These are phyloP conservation scores for Candida nanaspora DNA, from an alignment of 805 yeast species.

Conservation along the genomic window DNA sequence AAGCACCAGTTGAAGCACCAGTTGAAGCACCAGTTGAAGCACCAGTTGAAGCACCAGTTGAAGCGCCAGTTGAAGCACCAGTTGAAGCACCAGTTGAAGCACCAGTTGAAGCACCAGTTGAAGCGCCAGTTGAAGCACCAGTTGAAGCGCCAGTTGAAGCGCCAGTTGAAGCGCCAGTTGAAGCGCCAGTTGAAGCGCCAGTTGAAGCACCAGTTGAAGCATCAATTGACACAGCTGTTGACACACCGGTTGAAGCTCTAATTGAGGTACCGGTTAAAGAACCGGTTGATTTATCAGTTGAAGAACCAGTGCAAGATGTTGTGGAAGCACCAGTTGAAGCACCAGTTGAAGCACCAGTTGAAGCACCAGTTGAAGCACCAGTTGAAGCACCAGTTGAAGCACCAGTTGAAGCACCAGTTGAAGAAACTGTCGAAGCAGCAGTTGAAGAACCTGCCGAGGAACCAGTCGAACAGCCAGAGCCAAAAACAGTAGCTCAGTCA, in stretches of 20 bases:
- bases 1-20: background rate
- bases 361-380: background rate
- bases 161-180: background rate
- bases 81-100: background rate
- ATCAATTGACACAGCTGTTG: background rate
- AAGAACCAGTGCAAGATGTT: background rate
- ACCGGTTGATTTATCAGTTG: background rate
- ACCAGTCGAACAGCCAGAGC: background rate
- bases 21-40: slow-evolving; percentile 1
- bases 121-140: background rate
- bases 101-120: background rate
- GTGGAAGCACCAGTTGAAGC: background rate
- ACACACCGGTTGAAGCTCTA: background rate
- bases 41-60: background rate
- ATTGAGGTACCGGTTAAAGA: background rate
- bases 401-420: background rate
- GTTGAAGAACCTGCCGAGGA: background rate
- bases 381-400: background rate
- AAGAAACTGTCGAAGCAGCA: background rate
- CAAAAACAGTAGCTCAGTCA: background rate
- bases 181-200: background rate
- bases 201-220: background rate
- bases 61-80: background rate
- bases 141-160: background rate
- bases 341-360: background rate